phyloP scores from a whole-genome alignment of 2,329 filamentous ascomycete species.

The Cladorrhinum sp. region DNA sequence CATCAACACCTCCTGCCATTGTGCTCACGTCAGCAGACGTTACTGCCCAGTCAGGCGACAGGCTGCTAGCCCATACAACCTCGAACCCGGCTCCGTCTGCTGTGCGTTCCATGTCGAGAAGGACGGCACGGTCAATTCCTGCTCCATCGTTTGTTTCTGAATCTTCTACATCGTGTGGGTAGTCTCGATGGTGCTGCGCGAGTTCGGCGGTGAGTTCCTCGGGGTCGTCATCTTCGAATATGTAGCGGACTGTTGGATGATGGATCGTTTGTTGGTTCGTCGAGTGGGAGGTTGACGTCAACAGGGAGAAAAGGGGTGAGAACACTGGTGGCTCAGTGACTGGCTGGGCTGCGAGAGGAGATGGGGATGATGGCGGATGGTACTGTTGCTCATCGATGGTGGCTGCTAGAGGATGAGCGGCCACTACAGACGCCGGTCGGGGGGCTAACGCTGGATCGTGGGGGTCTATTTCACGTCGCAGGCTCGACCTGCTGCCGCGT shows the following conservation, averaged over 20 bases:
- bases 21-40: conserved; percentile 45
- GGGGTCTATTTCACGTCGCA: conserved; percentile 25
- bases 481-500: conserved; percentile 25
- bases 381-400: conserved; percentile 8
- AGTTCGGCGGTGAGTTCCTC: conserved; percentile 69
- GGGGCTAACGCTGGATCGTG: conserved; percentile 8
- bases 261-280: conserved; percentile 53
- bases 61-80: conserved; percentile 67
- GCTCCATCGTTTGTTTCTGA: conserved; percentile 28
- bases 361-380: conserved; percentile 14
- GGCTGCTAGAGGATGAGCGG: conserved; percentile 9
- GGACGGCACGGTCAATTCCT: conserved; percentile 43
- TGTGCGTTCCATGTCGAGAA: conserved; percentile 53
- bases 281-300: conserved; percentile 71
- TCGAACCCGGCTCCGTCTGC: conserved; percentile 42
- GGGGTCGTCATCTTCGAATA: conserved; percentile 89
- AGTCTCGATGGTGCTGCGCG: conserved; percentile 42
- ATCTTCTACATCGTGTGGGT: conserved; percentile 23
- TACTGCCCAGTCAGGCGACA: conserved; percentile 70
- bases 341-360: conserved; percentile 18
- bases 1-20: conserved; percentile 35
- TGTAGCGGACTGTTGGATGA: conserved; percentile 85
- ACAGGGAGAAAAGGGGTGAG: conserved; percentile 78
- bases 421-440: conserved; percentile 1
- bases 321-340: conserved; percentile 50